Base-by-base conservation (phyloP, 768 basidiomycete species). In the Tulasnella calospora region DNA sequence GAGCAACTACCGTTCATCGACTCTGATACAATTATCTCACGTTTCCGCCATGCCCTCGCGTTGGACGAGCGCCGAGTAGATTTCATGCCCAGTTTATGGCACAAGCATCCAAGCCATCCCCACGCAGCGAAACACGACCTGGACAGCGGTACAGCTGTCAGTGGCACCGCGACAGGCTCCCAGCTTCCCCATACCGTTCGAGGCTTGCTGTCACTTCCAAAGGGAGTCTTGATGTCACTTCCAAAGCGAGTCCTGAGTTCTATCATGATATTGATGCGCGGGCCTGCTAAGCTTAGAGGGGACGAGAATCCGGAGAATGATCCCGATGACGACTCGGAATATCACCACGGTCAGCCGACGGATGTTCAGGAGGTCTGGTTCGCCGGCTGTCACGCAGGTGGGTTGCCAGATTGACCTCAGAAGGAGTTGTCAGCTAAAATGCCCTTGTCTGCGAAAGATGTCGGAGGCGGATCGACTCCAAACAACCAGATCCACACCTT, bases 331-430 rank as follows among this genome's bases (percentile, higher is more conserved):
- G 74, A 76, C 23, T 15, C 12, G 12, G 47, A 76, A 9, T 19
- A 19, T n/a, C 36, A 76, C 15, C 6, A 8, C 19, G 27, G 71
- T 15, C 19, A 9, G 69, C 3, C 47, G 78, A 93, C 92, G 0
- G 89, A 93, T 83, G 89, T 92, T 15, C 82, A 90, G 17, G 93
- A 95, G 82, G 92, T 94, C 3, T 95, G 92, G 92, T 95, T 94
- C 81, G 81, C 89, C 9, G 76, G 76, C 2, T 78, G 79, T n/a
- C 81, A 81, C 44, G 80, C 80, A 23, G 79, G 79, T 30, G 79
- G 8, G 71, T 36, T 21, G 23, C 23, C 3, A 21, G n/a, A n/a
- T n/a, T 10, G 38, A 40, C 38, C 38, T 40, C 38, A 4, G 10
- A 40, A 4, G 38, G 38, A 40, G 3, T 40, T 40, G 10, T 3